phyloP scores from a whole-genome alignment of 202 grass and related monocot genomes.

The Carex arenaria region DNA sequence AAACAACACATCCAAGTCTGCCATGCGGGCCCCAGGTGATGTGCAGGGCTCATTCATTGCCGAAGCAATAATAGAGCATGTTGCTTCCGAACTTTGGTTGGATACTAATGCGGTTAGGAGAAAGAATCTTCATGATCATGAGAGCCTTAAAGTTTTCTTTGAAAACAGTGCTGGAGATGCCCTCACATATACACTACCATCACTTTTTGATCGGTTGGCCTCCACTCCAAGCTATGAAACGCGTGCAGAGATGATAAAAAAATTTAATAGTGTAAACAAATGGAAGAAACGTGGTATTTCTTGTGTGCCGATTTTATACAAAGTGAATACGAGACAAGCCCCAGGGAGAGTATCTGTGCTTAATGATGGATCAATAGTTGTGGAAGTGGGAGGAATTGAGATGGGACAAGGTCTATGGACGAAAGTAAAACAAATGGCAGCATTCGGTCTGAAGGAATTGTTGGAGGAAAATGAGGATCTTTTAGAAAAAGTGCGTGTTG shows the following conservation, averaged over 20 bases:
- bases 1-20: conserved; percentile 55
- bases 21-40: conserved; percentile 63
- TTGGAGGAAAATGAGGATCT: conserved; percentile 36
- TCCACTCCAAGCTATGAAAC: conserved; percentile 42
- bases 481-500: conserved; percentile 58
- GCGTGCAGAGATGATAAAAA: conserved; percentile 19
- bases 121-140: conserved; percentile 68
- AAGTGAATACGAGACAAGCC: conserved; percentile 12
- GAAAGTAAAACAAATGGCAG: conserved; percentile 81
- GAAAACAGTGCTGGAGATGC: conserved; percentile 28
- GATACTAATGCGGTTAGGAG: conserved; percentile 52
- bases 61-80: conserved; percentile 79
- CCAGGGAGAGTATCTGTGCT: conserved; percentile 84
- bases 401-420: conserved; percentile 87
- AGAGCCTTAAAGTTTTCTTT: conserved; percentile 52
- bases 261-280: conserved; percentile 51
- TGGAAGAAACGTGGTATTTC: conserved; percentile 89
- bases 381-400: conserved; percentile 80
- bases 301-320: conserved; percentile 59
- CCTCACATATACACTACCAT: conserved; percentile 53
- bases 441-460: conserved; percentile 49
- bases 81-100: conserved; percentile 43
- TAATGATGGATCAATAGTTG: conserved; percentile 71
- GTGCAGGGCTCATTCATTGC: conserved; percentile 83
- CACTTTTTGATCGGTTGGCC: conserved; percentile 59